Conservation (phyloP, 352 stramenopile genomes). For the Phytophthora sojae region DNA sequence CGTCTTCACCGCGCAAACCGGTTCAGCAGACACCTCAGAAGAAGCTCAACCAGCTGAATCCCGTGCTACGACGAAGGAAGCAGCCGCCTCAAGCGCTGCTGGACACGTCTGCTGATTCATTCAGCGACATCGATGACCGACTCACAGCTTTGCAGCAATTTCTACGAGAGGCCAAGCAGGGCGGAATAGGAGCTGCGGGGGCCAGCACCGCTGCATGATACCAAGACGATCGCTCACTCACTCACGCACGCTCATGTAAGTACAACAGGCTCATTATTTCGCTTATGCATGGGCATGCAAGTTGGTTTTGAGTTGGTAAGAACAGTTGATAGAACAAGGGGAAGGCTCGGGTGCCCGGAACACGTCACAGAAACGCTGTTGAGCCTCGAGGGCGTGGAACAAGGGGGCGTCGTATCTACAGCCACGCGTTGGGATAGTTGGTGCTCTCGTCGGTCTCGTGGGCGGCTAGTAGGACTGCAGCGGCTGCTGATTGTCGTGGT, state of each 20-base stretch:
- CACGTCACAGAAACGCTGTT: slow-evolving; percentile 20
- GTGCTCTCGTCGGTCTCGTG: slow-evolving; percentile 26
- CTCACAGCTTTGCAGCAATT: slow-evolving; percentile 86
- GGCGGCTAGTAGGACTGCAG: slow-evolving; percentile 22
- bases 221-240: neutral
- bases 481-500: slow-evolving; percentile 8
- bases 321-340: slow-evolving; percentile 16
- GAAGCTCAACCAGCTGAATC: slow-evolving; percentile 12
- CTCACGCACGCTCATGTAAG: slow-evolving; percentile 21
- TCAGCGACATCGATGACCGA: slow-evolving; percentile 89
- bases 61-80: slow-evolving; percentile 25
- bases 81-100: slow-evolving; percentile 45
- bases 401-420: slow-evolving; percentile 27
- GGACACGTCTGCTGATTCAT: slow-evolving; percentile 78
- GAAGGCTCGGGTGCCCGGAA: slow-evolving; percentile 2
- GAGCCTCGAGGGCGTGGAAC: slow-evolving; percentile 15
- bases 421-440: slow-evolving; percentile 31
- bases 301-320: slow-evolving; percentile 17
- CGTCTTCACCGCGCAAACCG: slow-evolving; percentile 17
- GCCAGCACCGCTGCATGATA: slow-evolving; percentile 36
- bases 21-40: slow-evolving; percentile 14
- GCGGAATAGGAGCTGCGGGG: slow-evolving; percentile 15
- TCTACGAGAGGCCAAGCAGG: slow-evolving; percentile 81
- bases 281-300: slow-evolving; percentile 27
- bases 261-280: slow-evolving; percentile 39